Evolutionary conservation across 192 early-diverging fungal genomes (phyloP), one percentile per base, ranked within the genome.

Genomic region (Podila clonocystis): DNA sequence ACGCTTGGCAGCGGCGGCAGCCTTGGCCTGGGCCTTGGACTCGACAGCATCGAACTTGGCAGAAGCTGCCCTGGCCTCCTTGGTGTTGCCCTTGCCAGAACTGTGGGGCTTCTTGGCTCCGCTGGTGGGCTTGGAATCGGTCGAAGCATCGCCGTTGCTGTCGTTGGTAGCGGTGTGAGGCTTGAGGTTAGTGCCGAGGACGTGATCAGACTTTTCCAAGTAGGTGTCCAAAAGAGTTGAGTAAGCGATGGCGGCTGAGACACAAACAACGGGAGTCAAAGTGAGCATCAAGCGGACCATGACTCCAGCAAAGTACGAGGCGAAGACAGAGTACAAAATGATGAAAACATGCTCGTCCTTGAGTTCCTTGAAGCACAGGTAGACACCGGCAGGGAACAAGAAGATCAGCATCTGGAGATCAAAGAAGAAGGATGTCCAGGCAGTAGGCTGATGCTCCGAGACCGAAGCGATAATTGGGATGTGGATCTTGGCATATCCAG

Each of bases 381-480:
- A 99, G 57, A 99, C 90, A 15, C 98, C 98, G 15, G 95, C 98
- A 8, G 98, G 98, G 85, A 99, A 95, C 49, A 99, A 78, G 73
- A 94, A 93, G 70, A 99, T 94, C n/a, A 99, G 89, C 85, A 98
- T 87, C 65, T 98, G 93, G 31, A 99, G 89, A 82, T 99, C 98
- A 84, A 99, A 99, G 87, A 99, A 99, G 89, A 99, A 98, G 28
- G 97, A 95, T 13, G 98, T 91, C 98, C 98, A 99, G 0, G 98
- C 91, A 6, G 98, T 99, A 26, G 98, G 98, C 83, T 99, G 98
- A 86, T 99, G 98, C 84, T 99, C 98, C 8, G 98, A 99, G 36
- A 99, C 98, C 24, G 98, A 99, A 0, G 98, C 98, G 82, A 99
- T 99, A 73, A 99, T 99, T 0, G 98, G 98, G 84, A 99, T 99